Evolutionary conservation across 768 basidiomycete species (phyloP), one percentile per base, ranked within the genome.

Genomic region (Mrakia hoshinonis): DNA sequence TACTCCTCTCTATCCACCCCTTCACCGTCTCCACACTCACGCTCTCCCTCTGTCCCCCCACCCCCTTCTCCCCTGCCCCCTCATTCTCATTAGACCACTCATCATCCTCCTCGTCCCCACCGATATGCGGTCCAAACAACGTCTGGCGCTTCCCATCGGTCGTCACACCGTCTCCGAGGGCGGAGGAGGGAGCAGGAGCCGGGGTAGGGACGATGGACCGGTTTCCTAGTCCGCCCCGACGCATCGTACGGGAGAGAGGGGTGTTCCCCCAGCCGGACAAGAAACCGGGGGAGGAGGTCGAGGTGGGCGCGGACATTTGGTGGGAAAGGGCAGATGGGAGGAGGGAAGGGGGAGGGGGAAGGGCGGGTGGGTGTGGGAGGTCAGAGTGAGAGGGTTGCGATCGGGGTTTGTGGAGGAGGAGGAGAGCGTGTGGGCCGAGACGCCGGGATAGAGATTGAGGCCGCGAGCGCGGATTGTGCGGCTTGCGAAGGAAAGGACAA

Each of bases 41-140:
- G 75, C 86, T 86, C 75, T 91, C 89, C 48, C 54, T 70, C 39
- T 39, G 36, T 0, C 75, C 75, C 36, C 75, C 77, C 34, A 75
- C 77, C 34, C 69, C 52, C 26, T 64, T 39, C 20, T 84, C 78
- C 61, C 55, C 55, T 15, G 4, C 55, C 11, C 34, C 58, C 22
- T 39, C 70, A 68, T 18, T 36, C 6, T 43, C 22, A 12, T 46
- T 29, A 73, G 82, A 85, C 83, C 88, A 91, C 49, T 78, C 79
- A 7, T 78, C 79, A 78, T 89, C 87, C 64, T 77, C 79, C 61
- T 77, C 79, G 3, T 73, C 68, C 64, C 88, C 83, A 12, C 93
- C 93, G 69, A 96, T 89, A 78, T 88, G 90, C 11, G 93, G 93
- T 0, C 93, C 93, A 79, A 95, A 96, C 55, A 96, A 85, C 0